A percentile compares a stretch with the other conserved stretches of the same genome.
These are phyloP conservation scores for Pisolithus microcarpus DNA, from an alignment of 768 basidiomycete genomes.

Conservation along the genomic window DNA sequence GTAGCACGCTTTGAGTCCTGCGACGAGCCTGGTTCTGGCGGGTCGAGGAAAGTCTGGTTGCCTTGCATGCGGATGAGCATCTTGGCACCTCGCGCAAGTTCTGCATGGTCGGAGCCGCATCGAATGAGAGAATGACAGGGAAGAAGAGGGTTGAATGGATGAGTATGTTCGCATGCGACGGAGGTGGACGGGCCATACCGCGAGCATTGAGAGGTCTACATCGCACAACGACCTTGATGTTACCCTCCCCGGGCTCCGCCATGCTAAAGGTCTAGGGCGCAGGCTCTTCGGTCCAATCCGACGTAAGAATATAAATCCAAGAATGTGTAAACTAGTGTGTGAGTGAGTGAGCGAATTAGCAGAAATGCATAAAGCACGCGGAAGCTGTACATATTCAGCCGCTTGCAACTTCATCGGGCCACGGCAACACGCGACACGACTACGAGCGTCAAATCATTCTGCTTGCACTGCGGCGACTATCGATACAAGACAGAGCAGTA, in stretches of 20 bases:
- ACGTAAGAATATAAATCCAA: conserved; percentile 7
- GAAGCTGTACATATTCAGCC: not conserved
- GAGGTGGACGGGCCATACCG: conserved; percentile 45
- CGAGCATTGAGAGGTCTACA: conserved; percentile 94
- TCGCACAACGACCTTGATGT: conserved; percentile 91
- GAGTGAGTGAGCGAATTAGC: conserved; percentile 5
- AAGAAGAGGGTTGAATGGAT: not conserved
- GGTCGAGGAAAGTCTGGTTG: conserved; percentile 87
- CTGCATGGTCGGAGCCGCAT: conserved; percentile 34
- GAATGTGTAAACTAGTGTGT: conserved; percentile 1
- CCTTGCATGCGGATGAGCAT: conserved; percentile 92
- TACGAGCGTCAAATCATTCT: too few species aligned
- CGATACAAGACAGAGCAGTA: too few species aligned
- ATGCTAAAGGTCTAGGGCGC: conserved; percentile 31
- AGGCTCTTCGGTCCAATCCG: conserved; percentile 1
- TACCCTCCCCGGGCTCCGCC: conserved; percentile 77
- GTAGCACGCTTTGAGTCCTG: conserved; percentile 75
- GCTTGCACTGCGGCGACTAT: too few species aligned
- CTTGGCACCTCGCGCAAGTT: conserved; percentile 90
- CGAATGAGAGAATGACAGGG: not conserved
- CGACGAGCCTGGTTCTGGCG: conserved; percentile 68
- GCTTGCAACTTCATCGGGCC: not conserved
- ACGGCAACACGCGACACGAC: too few species aligned
- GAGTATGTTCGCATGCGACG: not conserved
- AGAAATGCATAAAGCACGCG: not conserved